phyloP scores from a whole-genome alignment of 129 eudicot species.

The Centrapalus pauciflorus region DNA sequence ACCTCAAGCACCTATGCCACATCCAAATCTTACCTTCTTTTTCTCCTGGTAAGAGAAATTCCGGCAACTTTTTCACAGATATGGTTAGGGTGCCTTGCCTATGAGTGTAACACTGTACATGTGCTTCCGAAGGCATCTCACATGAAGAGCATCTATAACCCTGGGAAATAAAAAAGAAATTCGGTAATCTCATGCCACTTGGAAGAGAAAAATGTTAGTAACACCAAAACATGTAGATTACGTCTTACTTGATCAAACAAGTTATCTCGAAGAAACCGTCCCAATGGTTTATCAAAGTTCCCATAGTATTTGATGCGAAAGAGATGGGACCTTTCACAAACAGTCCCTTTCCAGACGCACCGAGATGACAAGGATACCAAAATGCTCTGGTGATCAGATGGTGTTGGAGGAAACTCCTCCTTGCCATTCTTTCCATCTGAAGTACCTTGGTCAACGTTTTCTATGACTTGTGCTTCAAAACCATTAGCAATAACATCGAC shows the following conservation, averaged over 20 bases:
- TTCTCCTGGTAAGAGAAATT: constrained; percentile 77
- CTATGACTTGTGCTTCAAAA: constrained; percentile 13
- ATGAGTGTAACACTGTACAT: constrained; percentile 96
- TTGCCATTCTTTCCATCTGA: constrained; percentile 44
- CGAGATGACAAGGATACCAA: constrained; percentile 91
- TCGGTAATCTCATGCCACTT: constrained; percentile 10
- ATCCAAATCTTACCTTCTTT: constrained; percentile 95
- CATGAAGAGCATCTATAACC: constrained; percentile 79
- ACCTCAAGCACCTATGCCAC: constrained; percentile 98
- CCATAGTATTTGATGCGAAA: constrained; percentile 97
- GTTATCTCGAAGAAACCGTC: constrained; percentile 87
- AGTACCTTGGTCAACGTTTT: constrained; percentile 4
- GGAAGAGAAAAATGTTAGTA: not conserved
- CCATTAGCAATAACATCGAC: constrained; percentile 22
- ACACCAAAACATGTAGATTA: not conserved
- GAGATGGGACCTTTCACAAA: constrained; percentile 94
- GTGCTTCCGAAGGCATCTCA: constrained; percentile 95
- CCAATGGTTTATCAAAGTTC: constrained; percentile 89
- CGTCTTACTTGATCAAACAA: constrained; percentile 79
- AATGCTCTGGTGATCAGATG: constrained; percentile 92
- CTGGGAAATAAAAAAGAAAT: constrained; percentile 40
- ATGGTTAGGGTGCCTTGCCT: constrained; percentile 96
- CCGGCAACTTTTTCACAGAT: constrained; percentile 86
- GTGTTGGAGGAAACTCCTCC: constrained; percentile 94
- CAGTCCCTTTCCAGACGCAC: constrained; percentile 96